Evolutionary conservation across 345 rosid species (phyloP), one percentile per base, ranked within the genome.

Genomic region (Toxicodendron radicans): DNA sequence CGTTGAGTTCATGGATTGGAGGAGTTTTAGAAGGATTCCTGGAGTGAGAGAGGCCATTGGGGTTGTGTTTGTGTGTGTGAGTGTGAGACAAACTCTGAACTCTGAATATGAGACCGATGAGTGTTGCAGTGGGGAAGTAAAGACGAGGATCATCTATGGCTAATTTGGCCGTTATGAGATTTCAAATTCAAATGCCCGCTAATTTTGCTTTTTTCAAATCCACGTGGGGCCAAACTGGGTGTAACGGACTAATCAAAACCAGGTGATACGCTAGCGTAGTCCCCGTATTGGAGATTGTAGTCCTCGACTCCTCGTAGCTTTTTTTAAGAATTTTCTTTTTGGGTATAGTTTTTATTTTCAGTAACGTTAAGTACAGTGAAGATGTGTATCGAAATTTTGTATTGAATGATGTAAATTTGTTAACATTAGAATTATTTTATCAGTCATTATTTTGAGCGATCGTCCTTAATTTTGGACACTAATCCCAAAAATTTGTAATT

Each of bases 1-100:
- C 13, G 81, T 23, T n/a, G 98, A 80, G 84, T 88, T 90, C 98
- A 95, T 95, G 20, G 92, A 84, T 52, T 95, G 98, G 33, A 95
- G 96, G 73, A 95, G 96, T 77, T 91, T 92, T 11, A 95, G 88
- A 70, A 92, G 94, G 81, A 95, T 90, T 21, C 98, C 98, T 3
- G 87, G 91, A 5, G 92, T 86, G 3, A 86, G 93, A 51, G 94
- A 83, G 46, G 97, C 93, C 97, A 95, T 95, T 76, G 41, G 23
- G 30, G 41, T 63, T 32, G 62, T 48, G 70, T 18, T 58, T 18
- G 67, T 48, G 73, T 8, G 45, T 7, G 75, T 9, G 38, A 1
- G 59, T 17, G 68, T 30, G 27, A 18, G 54, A 16, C 1, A 13
- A 35, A 38, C 43, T 38, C 8, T 38, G 43, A 35, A 38, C 43